phyloP scores from a whole-genome alignment of 352 stramenopile genomes.

The Globisporangium carolinianum region DNA sequence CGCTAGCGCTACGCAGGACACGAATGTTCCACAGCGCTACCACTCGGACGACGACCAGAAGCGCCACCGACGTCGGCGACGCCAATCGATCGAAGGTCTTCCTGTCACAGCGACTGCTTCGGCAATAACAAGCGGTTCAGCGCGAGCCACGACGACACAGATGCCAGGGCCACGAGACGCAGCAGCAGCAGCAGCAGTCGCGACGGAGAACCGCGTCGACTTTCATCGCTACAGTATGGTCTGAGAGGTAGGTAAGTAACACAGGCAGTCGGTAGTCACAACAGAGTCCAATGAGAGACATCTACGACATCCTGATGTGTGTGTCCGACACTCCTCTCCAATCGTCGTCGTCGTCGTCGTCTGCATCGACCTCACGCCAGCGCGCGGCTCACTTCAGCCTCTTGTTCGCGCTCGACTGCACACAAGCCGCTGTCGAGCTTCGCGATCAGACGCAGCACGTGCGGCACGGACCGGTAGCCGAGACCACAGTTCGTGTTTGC shows the following conservation, averaged over 20 bases:
- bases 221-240: conserved; percentile 13
- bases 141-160: not conserved
- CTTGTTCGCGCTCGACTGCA: conserved; percentile 29
- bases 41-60: not conserved
- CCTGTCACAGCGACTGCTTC: not conserved
- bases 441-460: conserved; percentile 49
- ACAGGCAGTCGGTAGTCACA: not conserved
- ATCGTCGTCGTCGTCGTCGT: too few relatives aligned
- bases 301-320: too few relatives aligned
- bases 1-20: too few relatives aligned
- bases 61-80: not conserved
- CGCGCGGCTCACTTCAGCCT: conserved; percentile 3
- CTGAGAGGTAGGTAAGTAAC: too few relatives aligned
- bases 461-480: conserved; percentile 55
- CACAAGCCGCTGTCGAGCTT: conserved; percentile 34
- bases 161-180: not conserved
- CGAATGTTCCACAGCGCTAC: not conserved
- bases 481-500: conserved; percentile 62
- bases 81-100: not conserved
- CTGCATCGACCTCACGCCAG: not conserved
- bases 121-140: too few relatives aligned
- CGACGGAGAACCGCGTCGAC: conserved; percentile 9
- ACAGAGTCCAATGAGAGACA: too few relatives aligned
- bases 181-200: too few relatives aligned
- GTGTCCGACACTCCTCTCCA: too few relatives aligned